A percentile compares a stretch with the other conserved stretches of the same genome.
These are phyloP conservation scores for Hordeum pubiflorum DNA, from an alignment of 202 grass and related monocot species.

Conservation along the genomic window DNA sequence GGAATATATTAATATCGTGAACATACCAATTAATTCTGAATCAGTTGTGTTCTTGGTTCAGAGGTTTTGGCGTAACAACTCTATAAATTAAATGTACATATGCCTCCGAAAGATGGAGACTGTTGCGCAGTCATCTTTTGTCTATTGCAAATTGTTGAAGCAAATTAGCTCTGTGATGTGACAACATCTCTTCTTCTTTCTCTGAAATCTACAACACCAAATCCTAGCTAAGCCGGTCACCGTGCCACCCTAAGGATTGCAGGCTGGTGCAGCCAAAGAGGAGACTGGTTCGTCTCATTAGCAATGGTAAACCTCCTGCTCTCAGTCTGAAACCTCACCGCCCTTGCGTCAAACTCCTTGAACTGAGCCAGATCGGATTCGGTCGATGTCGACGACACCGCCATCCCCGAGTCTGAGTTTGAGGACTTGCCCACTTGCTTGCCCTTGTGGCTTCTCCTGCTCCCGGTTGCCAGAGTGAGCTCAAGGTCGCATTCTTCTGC, in stretches of 20 bases:
- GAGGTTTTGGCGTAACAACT: neutral
- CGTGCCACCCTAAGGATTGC: slow-evolving; percentile 28
- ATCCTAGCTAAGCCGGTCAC: slow-evolving; percentile 2
- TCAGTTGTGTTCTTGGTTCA: neutral
- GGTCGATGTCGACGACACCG: slow-evolving; percentile 40
- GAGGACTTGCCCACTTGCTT: slow-evolving; percentile 29
- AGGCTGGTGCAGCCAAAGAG: slow-evolving; percentile 38
- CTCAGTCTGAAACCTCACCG: slow-evolving; percentile 22
- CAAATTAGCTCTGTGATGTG: slow-evolving; percentile 9
- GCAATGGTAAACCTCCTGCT: slow-evolving; percentile 11
- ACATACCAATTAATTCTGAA: too few relatives aligned
- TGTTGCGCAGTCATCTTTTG: neutral
- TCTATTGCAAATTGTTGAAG: neutral
- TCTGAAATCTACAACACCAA: slow-evolving; percentile 8
- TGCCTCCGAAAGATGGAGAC: neutral
- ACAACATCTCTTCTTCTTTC: neutral
- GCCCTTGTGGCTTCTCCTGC: neutral
- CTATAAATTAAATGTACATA: too few relatives aligned
- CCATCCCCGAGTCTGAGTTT: slow-evolving; percentile 36
- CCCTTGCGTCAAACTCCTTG: neutral
- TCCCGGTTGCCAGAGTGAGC: slow-evolving; percentile 41
- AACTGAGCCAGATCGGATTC: slow-evolving; percentile 34
- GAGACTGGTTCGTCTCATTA: neutral
- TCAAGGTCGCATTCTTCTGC: slow-evolving; percentile 33
- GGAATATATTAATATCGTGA: too few relatives aligned